These are phyloP conservation scores for Pleurotus pulmonarius DNA, from an alignment of 768 basidiomycete genomes.

Conservation along the genomic window DNA sequence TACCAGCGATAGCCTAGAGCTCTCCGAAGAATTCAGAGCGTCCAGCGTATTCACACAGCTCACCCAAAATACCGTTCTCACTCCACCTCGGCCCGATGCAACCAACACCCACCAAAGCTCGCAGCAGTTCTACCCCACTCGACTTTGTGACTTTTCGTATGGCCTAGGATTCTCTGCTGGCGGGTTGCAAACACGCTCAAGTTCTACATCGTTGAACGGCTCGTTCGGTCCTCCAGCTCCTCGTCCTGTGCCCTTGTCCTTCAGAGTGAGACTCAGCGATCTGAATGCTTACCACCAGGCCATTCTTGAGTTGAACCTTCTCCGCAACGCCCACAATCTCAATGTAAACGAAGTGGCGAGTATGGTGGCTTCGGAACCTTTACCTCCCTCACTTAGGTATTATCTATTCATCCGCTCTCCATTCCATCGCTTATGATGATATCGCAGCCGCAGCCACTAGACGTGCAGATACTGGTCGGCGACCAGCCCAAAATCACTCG, in stretches of 20 bases:
- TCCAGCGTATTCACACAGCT: background rate
- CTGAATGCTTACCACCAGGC: conserved; percentile 3
- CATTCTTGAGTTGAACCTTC: background rate
- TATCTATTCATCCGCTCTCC: too few species aligned
- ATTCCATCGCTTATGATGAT: too few species aligned
- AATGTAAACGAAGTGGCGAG: background rate
- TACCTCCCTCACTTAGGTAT: too few species aligned
- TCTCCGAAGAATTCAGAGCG: conserved; percentile 1
- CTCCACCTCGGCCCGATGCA: background rate
- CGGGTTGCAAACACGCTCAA: background rate
- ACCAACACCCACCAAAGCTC: background rate
- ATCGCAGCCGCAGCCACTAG: too few species aligned
- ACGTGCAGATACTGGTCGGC: too few species aligned
- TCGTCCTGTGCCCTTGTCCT: background rate
- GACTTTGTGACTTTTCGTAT: background rate
- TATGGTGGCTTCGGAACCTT: too few species aligned
- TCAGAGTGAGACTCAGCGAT: background rate
- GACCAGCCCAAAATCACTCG: too few species aligned
- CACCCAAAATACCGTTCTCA: background rate
- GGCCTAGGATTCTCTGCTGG: background rate
- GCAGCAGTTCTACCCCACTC: too few species aligned
- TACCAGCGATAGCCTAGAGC: background rate
- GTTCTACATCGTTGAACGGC: background rate
- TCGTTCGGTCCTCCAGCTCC: background rate
- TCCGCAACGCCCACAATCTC: background rate